These are phyloP conservation scores for Leonotis leonurus DNA, from an alignment of 257 asterid species.

Conservation along the genomic window DNA sequence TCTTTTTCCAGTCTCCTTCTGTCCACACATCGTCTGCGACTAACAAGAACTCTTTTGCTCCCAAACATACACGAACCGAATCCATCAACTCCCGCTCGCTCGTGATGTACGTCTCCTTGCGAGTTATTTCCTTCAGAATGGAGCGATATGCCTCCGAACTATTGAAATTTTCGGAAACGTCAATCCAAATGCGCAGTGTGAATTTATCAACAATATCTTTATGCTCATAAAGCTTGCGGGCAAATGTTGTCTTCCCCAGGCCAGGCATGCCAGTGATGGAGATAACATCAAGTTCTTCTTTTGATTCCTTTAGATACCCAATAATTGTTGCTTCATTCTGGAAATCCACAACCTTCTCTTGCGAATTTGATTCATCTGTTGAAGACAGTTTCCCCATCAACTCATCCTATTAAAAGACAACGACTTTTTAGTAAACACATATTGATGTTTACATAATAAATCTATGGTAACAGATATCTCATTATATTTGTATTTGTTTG, in stretches of 20 bases:
- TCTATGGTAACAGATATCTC: too few relatives aligned
- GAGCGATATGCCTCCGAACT: not conserved
- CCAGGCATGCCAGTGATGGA: constrained; percentile 30
- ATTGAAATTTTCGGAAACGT: constrained; percentile 6
- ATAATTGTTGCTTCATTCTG: not conserved
- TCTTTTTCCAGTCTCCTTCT: not conserved
- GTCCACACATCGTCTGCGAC: not conserved
- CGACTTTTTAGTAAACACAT: too few relatives aligned
- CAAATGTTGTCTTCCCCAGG: constrained; percentile 32
- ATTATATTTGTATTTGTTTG: too few relatives aligned
- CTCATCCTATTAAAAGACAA: too few relatives aligned
- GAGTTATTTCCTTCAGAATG: too few relatives aligned
- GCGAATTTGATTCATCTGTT: not conserved
- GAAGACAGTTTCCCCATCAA: too few relatives aligned
- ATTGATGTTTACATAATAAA: too few relatives aligned
- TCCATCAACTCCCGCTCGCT: not conserved
- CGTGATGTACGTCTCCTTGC: not conserved
- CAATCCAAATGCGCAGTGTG: constrained; percentile 18
- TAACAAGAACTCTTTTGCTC: not conserved
- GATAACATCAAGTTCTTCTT: constrained; percentile 8
- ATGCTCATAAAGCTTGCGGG: constrained; percentile 13
- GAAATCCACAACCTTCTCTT: constrained; percentile 19
- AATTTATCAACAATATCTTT: not conserved
- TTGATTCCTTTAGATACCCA: not conserved
- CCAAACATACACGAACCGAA: not conserved